Base-by-base conservation (phyloP, 2,329 filamentous ascomycete genomes). In the Clonostachys rhizophaga region DNA sequence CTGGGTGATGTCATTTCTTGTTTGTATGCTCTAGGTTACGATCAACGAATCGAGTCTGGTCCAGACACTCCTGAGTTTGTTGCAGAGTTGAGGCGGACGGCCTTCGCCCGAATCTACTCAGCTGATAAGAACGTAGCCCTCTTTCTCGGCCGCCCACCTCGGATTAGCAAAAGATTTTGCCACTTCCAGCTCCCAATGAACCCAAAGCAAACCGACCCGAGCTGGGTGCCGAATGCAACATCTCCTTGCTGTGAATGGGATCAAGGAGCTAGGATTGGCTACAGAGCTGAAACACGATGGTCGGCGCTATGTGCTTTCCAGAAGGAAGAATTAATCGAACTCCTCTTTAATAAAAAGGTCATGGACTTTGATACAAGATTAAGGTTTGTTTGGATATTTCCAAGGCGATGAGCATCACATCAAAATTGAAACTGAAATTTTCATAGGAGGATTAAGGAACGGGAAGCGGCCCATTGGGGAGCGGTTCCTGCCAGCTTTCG, bases 11-110 rank as follows among this genome's bases (percentile, higher is more conserved):
- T 75, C 7, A 64, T 67, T 6, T 67, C 66, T 35, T 71, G 71
- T 2, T 55, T 75, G 3, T 73, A 69, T 50, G 71, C 72, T 6
- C 62, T 73, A 6, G 73, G 73, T 11, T 66, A 75, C 16, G 73
- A 76, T 49, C 64, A 74, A 45, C 63, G 67, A 18, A 59, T 58
- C 14, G 50, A 42, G 16, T 63, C 67, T 18, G 58, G 58, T 13
- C 48, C 41, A 16, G 39, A 39, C 7, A 47, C 47, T 3, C 67
- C 70, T 2, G 55, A 55, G 6, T 74, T 71, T 17, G 56, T 75
- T 5, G 57, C 54, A 1, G 60, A 71, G 43, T 61, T 74, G 48
- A 60, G 71, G 20, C 62, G 62, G 47, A 57, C 59, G 6, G 66
- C 65, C 8, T 73, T 75, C 49, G 66, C 66, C 8, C 61, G 65